A percentile compares a stretch with the other conserved stretches of the same genome.
These are phyloP conservation scores for Taiwanofungus camphoratus DNA, from an alignment of 1,284 basidiomycete species.

Conservation along the genomic window DNA sequence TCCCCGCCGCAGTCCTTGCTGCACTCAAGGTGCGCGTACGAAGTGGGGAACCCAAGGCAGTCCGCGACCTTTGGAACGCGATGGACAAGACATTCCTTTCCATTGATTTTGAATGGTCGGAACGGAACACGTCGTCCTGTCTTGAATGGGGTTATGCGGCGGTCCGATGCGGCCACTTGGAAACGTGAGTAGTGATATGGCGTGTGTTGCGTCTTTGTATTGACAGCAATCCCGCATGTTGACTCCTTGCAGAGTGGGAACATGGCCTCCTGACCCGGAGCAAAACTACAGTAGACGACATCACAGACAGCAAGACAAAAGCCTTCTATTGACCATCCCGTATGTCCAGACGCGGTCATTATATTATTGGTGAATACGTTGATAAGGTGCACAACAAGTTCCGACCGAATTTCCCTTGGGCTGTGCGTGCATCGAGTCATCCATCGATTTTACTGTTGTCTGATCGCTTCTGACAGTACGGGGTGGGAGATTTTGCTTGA, in stretches of 20 bases:
- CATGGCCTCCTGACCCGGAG: constrained; percentile 79
- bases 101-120: constrained; percentile 74
- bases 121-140: constrained; percentile 63
- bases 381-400: constrained; percentile 63
- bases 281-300: constrained; percentile 67
- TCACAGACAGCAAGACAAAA: not conserved
- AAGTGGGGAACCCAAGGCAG: constrained; percentile 61
- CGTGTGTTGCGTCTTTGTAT: not conserved
- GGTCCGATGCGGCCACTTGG: constrained; percentile 66
- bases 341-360: constrained; percentile 65
- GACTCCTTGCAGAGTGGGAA: constrained; percentile 42
- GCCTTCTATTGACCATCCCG: constrained; percentile 3
- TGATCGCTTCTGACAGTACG: constrained; percentile 45
- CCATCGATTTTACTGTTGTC: constrained; percentile 16
- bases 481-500: constrained; percentile 39
- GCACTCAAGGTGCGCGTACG: constrained; percentile 66
- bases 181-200: constrained; percentile 47
- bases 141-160: constrained; percentile 82
- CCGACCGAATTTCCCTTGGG: constrained; percentile 58
- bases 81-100: constrained; percentile 71
- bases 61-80: constrained; percentile 65
- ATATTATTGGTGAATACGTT: constrained; percentile 72
- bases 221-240: not conserved
- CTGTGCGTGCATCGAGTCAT: constrained; percentile 41
- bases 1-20: constrained; percentile 66